Base-by-base conservation (phyloP, 495 filamentous ascomycete genomes). In the Lasiosphaeria hispida region DNA sequence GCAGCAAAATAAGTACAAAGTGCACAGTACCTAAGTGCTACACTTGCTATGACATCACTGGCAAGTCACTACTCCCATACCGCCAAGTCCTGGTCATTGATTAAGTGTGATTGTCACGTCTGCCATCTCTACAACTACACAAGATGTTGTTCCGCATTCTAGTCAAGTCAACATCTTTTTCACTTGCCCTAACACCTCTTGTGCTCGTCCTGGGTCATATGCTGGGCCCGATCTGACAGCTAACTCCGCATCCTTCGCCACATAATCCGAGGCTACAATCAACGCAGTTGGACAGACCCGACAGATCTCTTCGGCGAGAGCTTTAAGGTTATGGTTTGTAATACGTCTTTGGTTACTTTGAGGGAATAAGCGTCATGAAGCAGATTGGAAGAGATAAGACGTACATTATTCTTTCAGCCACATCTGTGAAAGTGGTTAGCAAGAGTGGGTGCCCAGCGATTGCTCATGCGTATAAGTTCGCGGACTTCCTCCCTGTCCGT, bases 111-210 rank as follows among this genome's bases (percentile, higher is more conserved):
- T n/a, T n/a, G n/a, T 30, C 50, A 54, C 51, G 10, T 54, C 51
- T 54, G 51, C 51, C 51, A 54, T 55, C 53, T 55, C 30, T 55
- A 37, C 44, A 49, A 41, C 34, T 48, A 57, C 42, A 18, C 54
- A 48, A 48, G 54, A 57, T 47, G n/a, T n/a, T n/a, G n/a, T n/a
- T n/a, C n/a, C n/a, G n/a, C n/a, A n/a, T n/a, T n/a, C 53, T 38
- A 55, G 53, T 55, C 53, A 55, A 55, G 42, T 48, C 42, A 55
- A 23, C 53, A 48, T 55, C 40, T 55, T 55, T 55, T 55, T 47
- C 53, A 55, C 53, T 55, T 55, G 53, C 53, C 11, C 42, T 55
- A 55, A 48, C 53, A 55, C 41, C 41, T 55, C 53, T 55, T 55
- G 53, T 55, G 42, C 42, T 55, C 53, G 42, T 55, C 42, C 41